Evolutionary conservation across 169 alveolate genomes (phyloP), one percentile per base, ranked within the genome.

Genomic region (Babesia sp.): DNA sequence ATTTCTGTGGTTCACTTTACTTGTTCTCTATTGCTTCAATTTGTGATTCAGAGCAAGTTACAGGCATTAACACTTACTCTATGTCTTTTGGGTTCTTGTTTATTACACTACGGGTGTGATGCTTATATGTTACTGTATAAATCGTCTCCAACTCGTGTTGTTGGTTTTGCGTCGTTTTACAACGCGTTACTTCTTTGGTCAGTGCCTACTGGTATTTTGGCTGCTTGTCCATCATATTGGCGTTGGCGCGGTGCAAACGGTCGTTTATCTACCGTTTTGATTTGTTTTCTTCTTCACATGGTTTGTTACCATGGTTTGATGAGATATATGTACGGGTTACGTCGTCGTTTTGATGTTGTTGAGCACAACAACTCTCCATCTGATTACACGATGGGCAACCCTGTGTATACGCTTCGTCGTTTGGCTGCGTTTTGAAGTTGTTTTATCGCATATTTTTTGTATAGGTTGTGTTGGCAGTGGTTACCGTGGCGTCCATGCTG

Each of bases 221-320:
- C 89, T 20, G 81, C 70, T 31, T 71, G 84, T 33, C 89, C 89
- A 11, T 24, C 64, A 34, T 81, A 81, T 46, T 81, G 89, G 89
- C 59, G 70, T 26, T 81, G 89, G 89, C 71, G 89, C 2, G 60
- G 61, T 36, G 54, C 45, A 31, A 75, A 79, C 34, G 76, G 74
- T n/a, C 28, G 48, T 33, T 20, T 50, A 8, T 24, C 51, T 0
- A 64, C 74, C 3, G 18, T 41, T 1, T 46, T 64, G n/a, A 20
- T 64, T 12, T 28, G 44, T 7, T 64, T 64, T 22, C 18, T 14
- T 29, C 0, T 33, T 0, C 74, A 64, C 61, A 36, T 64, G 59
- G 3, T 50, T 18, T 26, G 18, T 22, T 64, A 64, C 74, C 4
- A 20, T 24, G 3, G 24, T 31, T 46, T 64, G 31, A 45, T 64